Evolutionary conservation across 805 yeast species (phyloP), one percentile per base, ranked within the genome.

Genomic region (Candida endomychidarum): DNA sequence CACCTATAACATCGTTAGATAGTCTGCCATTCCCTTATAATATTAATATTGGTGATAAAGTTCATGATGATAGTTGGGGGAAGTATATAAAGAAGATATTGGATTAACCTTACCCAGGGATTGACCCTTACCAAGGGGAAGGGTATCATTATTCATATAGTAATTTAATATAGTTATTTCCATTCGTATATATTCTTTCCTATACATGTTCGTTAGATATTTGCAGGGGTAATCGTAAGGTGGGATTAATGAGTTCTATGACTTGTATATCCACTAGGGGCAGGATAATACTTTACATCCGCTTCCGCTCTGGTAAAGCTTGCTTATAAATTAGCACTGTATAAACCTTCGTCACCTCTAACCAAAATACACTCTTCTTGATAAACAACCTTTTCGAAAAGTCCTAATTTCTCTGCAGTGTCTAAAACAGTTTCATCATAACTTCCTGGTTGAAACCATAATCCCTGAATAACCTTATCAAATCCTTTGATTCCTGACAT

Each of bases 361-460:
- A 83, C 86, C 43, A 86, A 61, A 30, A 86, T 78, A 61, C 96
- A 86, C 46, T 80, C 80, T 14, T 79, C 86, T 50, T 75, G 71
- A 24, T 61, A 61, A 14, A 75, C 59, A 3, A 65, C 60, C 14
- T 48, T 52, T 14, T 57, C 67, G 4, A 47, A 50, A 18, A 56
- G 56, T n/a, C 62, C 75, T 43, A 59, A 56, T 22, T 45, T 53
- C 33, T 50, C 54, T n/a, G 74, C 72, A 23, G 59, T 59, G 1
- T 71, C 63, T 12, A 83, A 63, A 3, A 75, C 77, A 9, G 65
- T 70, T 2, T 56, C 53, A 51, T 83, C 80, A 49, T 76, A 85
- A 16, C 88, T 75, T 0, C 95, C 95, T 0, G 95, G 95, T 54
- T 86, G 95, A 49, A 84, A 80, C 95, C 95, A 87, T 11, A 85